Evolutionary conservation across 257 asterid genomes (phyloP).

Genomic region (Nicotiana knightiana): DNA sequence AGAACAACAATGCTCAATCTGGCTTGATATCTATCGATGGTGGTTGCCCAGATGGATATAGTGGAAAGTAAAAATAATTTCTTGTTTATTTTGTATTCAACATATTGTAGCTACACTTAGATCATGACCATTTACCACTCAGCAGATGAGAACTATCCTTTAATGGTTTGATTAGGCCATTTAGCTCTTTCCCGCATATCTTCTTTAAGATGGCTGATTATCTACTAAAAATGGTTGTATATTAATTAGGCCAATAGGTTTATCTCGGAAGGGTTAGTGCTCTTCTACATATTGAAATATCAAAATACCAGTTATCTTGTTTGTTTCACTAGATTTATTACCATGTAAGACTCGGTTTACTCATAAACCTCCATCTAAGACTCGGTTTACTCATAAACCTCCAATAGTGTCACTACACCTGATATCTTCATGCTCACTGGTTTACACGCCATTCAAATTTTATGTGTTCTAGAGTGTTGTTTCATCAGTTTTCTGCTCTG

Average conservation of each 20-base stretch:
- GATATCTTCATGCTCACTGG: neutral
- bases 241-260: neutral
- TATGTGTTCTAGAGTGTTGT: neutral
- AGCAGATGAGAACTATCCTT: neutral
- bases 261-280: neutral
- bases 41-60: neutral
- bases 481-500: neutral
- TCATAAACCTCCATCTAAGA: neutral
- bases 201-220: neutral
- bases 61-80: neutral
- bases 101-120: neutral
- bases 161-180: neutral
- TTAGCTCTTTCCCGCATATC: neutral
- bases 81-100: neutral
- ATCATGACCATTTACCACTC: neutral
- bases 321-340: neutral
- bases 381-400: neutral
- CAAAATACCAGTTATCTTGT: neutral
- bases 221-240: neutral
- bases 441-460: neutral
- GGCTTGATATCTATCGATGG: conserved; percentile 2
- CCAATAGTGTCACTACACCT: neutral
- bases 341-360: neutral
- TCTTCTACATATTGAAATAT: neutral
- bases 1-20: neutral